A percentile compares a stretch with the other conserved stretches of the same genome.
Evolutionary conservation across 129 eudicot species (phyloP).

Genomic region (Pittosporum tobira): DNA sequence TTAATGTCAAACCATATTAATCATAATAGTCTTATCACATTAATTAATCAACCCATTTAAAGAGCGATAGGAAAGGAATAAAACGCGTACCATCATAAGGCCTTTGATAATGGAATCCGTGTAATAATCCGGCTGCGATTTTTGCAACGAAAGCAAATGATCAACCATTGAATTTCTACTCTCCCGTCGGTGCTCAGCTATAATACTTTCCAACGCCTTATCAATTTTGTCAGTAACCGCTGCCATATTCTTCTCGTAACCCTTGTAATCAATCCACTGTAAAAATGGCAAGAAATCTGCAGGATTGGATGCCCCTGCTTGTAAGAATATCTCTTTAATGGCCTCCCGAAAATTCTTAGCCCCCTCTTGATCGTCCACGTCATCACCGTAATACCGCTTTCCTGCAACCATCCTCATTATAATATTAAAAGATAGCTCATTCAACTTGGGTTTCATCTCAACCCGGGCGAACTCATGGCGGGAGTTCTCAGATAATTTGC

Average conservation of each 20-base stretch:
- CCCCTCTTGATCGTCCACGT: slow-evolving; percentile 9
- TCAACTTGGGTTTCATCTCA: slow-evolving; percentile 21
- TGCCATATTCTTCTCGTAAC: slow-evolving; percentile 17
- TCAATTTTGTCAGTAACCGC: slow-evolving; percentile 10
- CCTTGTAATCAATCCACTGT: slow-evolving; percentile 21
- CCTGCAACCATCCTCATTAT: slow-evolving; percentile 32
- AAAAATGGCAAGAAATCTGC: slow-evolving; percentile 28
- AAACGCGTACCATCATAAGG: slow-evolving; percentile 14
- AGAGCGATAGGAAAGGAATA: no score
- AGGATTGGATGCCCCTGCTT: slow-evolving; percentile 19
- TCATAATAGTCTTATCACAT: no score
- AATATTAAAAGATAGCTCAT: no score
- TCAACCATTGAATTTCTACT: slow-evolving; percentile 14
- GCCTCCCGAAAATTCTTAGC: slow-evolving; percentile 13
- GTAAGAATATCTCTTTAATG: slow-evolving; percentile 12
- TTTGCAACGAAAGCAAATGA: no score
- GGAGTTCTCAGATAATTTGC: neutral
- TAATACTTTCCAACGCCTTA: slow-evolving; percentile 12
- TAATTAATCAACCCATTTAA: no score
- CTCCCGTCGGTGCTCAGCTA: slow-evolving; percentile 19
- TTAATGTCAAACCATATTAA: no score
- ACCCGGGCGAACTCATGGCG: neutral
- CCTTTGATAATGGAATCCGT: slow-evolving; percentile 28
- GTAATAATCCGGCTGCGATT: slow-evolving; percentile 23
- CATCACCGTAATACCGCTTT: slow-evolving; percentile 11